Base-by-base conservation (phyloP, 768 basidiomycete genomes). In the Termitomyces sp. region DNA sequence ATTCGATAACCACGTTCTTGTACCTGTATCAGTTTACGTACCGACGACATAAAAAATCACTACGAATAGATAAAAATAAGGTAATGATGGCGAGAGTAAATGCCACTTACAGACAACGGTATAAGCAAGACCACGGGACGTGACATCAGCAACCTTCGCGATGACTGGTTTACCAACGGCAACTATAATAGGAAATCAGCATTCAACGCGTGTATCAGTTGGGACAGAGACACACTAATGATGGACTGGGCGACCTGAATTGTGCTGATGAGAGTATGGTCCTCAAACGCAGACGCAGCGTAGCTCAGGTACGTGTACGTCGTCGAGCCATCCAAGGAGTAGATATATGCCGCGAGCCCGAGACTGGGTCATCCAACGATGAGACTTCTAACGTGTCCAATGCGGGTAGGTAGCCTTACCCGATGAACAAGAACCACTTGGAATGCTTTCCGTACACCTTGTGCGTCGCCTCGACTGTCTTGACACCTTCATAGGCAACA, bases 341-440 rank as follows among this genome's bases (percentile, higher is more conserved):
- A 92, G 57, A 90, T 85, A 68, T 89, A 92, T 1, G 87, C 81
- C 0, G 87, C 85, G 0, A 88, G 78, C 14, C 77, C 87, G 57
- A 90, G 69, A 53, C 85, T 78, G 88, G 68, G 52, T 83, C 73
- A 54, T 0, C 74, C 53, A 36, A 49, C 44, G 42, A 57, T 52
- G 4, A 55, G 36, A 7, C 33, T 45, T 50, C 42, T 46, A 3
- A 44, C 32, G 6, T 12, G 53, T 48, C n/a, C 16, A 43, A 58
- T 13, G 32, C 12, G 40, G 9, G 48, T 18, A 26, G 30, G 12
- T 54, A 63, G 35, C 55, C 26, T 1, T 55, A 86, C 87, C 84
- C 77, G 43, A 82, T 68, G 67, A 86, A 87, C 24, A 88, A 71
- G 42, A 74, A 71, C 83, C 84, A 86, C 58, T 78, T 81, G 3